Conservation (phyloP, 2,329 filamentous ascomycete genomes). For the Colletotrichum cuscutae region DNA sequence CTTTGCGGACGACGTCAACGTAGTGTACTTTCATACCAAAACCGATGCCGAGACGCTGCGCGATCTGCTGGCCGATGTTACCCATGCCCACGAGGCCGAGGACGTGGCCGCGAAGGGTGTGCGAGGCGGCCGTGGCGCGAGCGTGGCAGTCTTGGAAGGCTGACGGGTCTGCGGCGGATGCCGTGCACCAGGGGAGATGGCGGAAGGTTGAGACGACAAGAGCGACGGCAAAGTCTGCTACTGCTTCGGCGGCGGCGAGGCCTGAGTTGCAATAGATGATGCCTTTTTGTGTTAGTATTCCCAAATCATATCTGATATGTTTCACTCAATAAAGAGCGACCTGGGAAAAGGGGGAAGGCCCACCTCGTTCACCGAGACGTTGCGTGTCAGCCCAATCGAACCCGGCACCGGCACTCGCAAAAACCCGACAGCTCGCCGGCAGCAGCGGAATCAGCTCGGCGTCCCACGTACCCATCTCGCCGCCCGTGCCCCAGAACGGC, state of each 20-base stretch:
- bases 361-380: slow-evolving; percentile 69
- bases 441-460: slow-evolving; percentile 66
- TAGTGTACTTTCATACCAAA: slow-evolving; percentile 77
- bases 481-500: slow-evolving; percentile 71
- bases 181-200: slow-evolving; percentile 71
- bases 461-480: slow-evolving; percentile 75
- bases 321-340: background rate
- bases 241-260: slow-evolving; percentile 75
- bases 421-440: slow-evolving; percentile 66
- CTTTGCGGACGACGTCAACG: slow-evolving; percentile 66
- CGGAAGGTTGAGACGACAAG: slow-evolving; percentile 77
- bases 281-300: slow-evolving; percentile 47
- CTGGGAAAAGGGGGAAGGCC: slow-evolving; percentile 24
- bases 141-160: slow-evolving; percentile 69
- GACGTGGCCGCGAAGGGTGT: slow-evolving; percentile 69
- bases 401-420: slow-evolving; percentile 72
- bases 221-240: slow-evolving; percentile 77
- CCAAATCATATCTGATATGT: background rate
- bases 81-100: slow-evolving; percentile 78
- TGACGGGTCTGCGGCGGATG: slow-evolving; percentile 46
- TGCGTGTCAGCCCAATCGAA: slow-evolving; percentile 75
- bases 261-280: slow-evolving; percentile 80
- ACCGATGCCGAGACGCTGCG: slow-evolving; percentile 58
- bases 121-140: slow-evolving; percentile 66
- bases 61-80: slow-evolving; percentile 72